These are phyloP conservation scores for Collariella sp. DNA, from an alignment of 495 filamentous ascomycete species.

Conservation along the genomic window DNA sequence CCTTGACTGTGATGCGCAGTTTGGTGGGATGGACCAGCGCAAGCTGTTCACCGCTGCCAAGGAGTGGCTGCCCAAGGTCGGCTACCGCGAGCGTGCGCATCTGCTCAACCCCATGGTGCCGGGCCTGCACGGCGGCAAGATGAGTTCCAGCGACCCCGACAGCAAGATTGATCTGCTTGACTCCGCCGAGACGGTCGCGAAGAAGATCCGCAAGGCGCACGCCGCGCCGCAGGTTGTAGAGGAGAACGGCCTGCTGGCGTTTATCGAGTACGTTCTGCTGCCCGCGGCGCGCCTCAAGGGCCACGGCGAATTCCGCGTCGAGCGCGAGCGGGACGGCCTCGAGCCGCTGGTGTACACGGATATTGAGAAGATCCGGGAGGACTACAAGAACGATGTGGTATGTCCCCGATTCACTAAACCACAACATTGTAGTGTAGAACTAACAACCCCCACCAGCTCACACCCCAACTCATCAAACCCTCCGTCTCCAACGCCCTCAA, in stretches of 20 bases:
- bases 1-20: conserved; percentile 74
- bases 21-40: conserved; percentile 74
- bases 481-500: conserved; percentile 63
- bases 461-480: conserved; percentile 75
- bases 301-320: conserved; percentile 47
- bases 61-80: conserved; percentile 62
- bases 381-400: conserved; percentile 76
- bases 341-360: conserved; percentile 71
- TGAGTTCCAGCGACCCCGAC: conserved; percentile 54
- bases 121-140: conserved; percentile 75
- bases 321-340: conserved; percentile 50
- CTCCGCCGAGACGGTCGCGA: conserved; percentile 54
- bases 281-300: conserved; percentile 52
- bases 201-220: conserved; percentile 77
- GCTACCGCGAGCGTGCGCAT: conserved; percentile 71
- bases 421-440: too few relatives aligned
- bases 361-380: conserved; percentile 61
- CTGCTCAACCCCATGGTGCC: conserved; percentile 88
- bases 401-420: too few relatives aligned
- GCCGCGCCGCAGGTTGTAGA: conserved; percentile 67
- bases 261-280: conserved; percentile 78
- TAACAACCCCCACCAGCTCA: conserved; percentile 47
- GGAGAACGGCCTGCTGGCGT: conserved; percentile 74
- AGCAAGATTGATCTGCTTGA: conserved; percentile 92
- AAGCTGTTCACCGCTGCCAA: conserved; percentile 82